Evolutionary conservation across 2,329 filamentous ascomycete species (phyloP), one percentile per base, ranked within the genome.

Genomic region (Aspergillus ibericus): DNA sequence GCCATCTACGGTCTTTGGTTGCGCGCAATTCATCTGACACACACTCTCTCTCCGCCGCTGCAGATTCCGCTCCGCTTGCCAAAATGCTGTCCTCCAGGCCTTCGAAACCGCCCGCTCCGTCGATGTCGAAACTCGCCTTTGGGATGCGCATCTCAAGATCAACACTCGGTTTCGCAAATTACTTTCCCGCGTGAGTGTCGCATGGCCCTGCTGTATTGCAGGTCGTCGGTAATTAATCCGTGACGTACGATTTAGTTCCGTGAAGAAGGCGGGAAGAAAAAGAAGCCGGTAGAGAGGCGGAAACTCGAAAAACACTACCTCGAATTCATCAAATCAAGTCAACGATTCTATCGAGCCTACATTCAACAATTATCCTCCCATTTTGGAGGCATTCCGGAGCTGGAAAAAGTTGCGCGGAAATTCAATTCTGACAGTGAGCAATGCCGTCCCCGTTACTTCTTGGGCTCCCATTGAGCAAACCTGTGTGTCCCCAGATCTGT

Each of bases 311-410:
- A 90, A 76, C 83, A 88, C 63, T 98, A 96, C 74, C 81, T 88
- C 58, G 85, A 86, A 65, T 98, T 96, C 73, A 86, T 98, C 66
- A 96, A 93, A 76, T 88, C 88, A 48, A 90, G 92, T 64, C 91
- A 95, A 75, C 86, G 87, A 68, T 97, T 96, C 75, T 98, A 98
- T 80, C 87, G 90, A 69, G 88, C 87, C 64, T 95, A 91, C 69
- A 89, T 97, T 55, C 87, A 93, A 73, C 86, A 88, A 57, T 81
- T 97, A 22, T 87, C 89, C 54, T 80, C 80, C 16, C 80, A 82
- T 59, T 86, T 82, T 63, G 79, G 81, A 35, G 82, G 81, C 38
- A 80, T 88, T 40, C 74, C 80, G 5, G 84, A 87, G 67, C 73
- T 89, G 66, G 79, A 84, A 66, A 81, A 81, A 58, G 80, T 88